Base-by-base conservation (phyloP, 2,329 filamentous ascomycete genomes). In the Drechslera avenae region DNA sequence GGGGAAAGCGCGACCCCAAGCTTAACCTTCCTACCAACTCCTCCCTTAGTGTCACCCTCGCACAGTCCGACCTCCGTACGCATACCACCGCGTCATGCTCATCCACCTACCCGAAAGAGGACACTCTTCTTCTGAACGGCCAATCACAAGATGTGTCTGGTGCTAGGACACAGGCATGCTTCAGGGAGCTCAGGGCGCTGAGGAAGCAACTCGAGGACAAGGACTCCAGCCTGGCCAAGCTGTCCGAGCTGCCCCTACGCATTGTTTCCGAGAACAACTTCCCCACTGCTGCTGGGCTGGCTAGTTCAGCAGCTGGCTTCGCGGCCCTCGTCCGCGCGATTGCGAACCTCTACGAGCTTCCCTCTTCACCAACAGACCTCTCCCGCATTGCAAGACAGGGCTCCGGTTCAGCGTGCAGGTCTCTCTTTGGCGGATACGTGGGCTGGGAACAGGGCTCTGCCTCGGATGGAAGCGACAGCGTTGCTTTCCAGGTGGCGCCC, bases 261-360 rank as follows among this genome's bases (percentile, higher is more conserved):
- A 87, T 99, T 60, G 91, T 97, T 49, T 94, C 90, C 50, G 89
- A 94, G 79, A 99, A 99, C 83, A 99, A 99, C 83, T 99, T 99
- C 82, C 94, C 94, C 57, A 99, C 94, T 2, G 94, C 94, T 19
- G 94, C 94, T 4, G 94, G 94, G 5, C 86, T 99, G 21, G 84
- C 84, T 33, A 81, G 79, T 60, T 81, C 79, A 17, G 84, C 84
- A n/a, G 84, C 84, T n/a, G 85, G 84, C 18, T 85, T 87, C 62
- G 85, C 84, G 30, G 84, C 85, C 10, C 76, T 86, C 1, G 83
- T 97, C 16, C 85, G 91, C 51, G 92, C 90, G 59, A 90, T 99
- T 64, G 94, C 94, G 30, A 84, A 97, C 73, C 84, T 99, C 33
- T 99, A 97, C 78, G 82, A 89, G 72, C 85, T 99, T 5, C 87